Evolutionary conservation across 768 basidiomycete species (phyloP), one percentile per base, ranked within the genome.

Genomic region (Leucocoprinus sp.): DNA sequence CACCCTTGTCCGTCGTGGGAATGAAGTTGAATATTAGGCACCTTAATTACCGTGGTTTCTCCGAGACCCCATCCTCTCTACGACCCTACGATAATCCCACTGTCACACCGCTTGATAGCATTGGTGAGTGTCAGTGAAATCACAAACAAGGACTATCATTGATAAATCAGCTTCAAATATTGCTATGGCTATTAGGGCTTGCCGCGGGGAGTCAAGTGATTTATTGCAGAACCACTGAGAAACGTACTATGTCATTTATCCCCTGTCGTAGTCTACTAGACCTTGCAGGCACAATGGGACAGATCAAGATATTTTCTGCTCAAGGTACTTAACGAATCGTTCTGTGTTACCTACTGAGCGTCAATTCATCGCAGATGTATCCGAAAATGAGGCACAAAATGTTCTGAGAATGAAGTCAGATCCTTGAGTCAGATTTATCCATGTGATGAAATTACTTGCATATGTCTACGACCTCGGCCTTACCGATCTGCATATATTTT

Each of bases 401-500:
- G 69, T 87, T 39, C 64, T 88, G 45, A 50, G 61, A 23, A 60
- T 60, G 15, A 81, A 84, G 57, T 64, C 64, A n/a, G 74, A 78
- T 24, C 58, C 71, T 0, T 64, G 88, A 15, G 75, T 76, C 19
- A 77, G 89, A 15, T 93, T 96, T 59, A 75, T 89, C 18, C 67
- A 78, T 42, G 64, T 93, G 28, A 67, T 93, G 43, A 63, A 64
- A 0, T 78, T 80, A 0, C 70, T 97, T 15, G 72, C 78, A 3
- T 59, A 69, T 23, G 69, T 93, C 12, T 98, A 90, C 60, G 71
- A 73, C 52, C 74, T 97, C 27, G 81, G 90, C 1, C 63, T 79
- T 21, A 64, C 74, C 0, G 84, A 83, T 37, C 54, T 96, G 48
- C 89, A 95, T 54, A 74, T 99, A 4, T 98, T 98, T 60, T 84